phyloP scores from a whole-genome alignment of 1,139 yeast species.

The Saccharomycopsis crataegensis region DNA sequence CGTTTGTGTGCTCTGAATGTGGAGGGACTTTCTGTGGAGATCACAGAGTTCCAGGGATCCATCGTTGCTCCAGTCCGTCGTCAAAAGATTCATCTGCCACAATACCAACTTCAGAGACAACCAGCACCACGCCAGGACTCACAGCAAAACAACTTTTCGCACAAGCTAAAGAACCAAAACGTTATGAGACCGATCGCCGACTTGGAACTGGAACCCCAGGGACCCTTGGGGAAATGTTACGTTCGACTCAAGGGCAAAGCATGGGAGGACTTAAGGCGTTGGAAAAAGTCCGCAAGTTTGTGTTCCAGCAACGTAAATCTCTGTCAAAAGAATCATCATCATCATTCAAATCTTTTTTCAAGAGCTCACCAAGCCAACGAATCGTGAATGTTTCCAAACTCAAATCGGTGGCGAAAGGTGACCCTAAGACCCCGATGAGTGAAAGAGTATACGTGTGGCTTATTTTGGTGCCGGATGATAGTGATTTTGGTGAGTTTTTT shows the following conservation, averaged over 20 bases:
- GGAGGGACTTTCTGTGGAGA: conserved; percentile 47
- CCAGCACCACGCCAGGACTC: background rate
- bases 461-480: conserved; percentile 38
- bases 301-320: conserved; percentile 24
- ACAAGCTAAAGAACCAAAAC: conserved; percentile 22
- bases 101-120: too few species aligned
- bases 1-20: conserved; percentile 57
- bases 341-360: conserved; percentile 2
- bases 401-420: conserved; percentile 58
- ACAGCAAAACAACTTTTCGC: conserved; percentile 23
- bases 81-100: background rate
- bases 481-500: conserved; percentile 22
- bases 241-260: conserved; percentile 28
- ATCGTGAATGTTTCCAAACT: conserved; percentile 35
- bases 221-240: conserved; percentile 27
- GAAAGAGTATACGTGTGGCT: conserved; percentile 65
- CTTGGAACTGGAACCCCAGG: too few species aligned
- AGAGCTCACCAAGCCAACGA: conserved; percentile 24
- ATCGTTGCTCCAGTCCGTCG: conserved; percentile 33
- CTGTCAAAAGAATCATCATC: background rate
- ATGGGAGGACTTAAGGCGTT: conserved; percentile 31
- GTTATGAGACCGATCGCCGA: conserved; percentile 6
- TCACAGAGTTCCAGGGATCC: conserved; percentile 45
- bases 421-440: conserved; percentile 40
- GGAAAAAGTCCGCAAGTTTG: conserved; percentile 39